These are phyloP conservation scores for Vigna angularis DNA, from an alignment of 306 rosid species.

Conservation along the genomic window DNA sequence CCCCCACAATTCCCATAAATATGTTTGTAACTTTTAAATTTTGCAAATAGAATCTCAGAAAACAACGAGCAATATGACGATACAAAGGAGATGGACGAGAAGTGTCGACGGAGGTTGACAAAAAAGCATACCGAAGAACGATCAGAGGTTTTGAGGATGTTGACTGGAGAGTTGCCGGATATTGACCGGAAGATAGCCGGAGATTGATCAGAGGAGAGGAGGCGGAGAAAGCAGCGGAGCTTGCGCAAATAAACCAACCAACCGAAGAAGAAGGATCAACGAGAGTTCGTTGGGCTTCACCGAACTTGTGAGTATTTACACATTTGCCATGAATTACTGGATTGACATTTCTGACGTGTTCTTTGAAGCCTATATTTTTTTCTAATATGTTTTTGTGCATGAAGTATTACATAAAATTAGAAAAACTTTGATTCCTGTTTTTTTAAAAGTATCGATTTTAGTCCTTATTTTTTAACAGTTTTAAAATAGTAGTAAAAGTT, in stretches of 20 bases:
- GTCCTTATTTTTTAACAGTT: too few relatives aligned
- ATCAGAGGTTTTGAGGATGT: constrained; percentile 22
- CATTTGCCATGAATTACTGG: constrained; percentile 32
- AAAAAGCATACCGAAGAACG: constrained; percentile 16
- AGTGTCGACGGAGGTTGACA: background rate
- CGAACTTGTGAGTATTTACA: constrained; percentile 31
- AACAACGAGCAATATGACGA: background rate
- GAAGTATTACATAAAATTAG: too few relatives aligned
- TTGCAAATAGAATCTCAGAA: constrained; percentile 15
- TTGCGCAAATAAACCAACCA: background rate
- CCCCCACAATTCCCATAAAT: background rate
- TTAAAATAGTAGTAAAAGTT: too few relatives aligned
- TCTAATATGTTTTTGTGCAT: too few relatives aligned
- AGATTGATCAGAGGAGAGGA: constrained; percentile 36
- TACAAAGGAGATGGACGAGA: background rate
- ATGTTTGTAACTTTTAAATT: background rate
- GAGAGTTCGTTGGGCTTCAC: constrained; percentile 27
- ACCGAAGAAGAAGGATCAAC: constrained; percentile 10
- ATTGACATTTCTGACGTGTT: background rate
- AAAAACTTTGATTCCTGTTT: too few relatives aligned
- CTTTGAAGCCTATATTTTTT: background rate
- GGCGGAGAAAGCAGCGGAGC: constrained; percentile 31
- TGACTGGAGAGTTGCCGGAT: background rate
- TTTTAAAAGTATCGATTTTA: too few relatives aligned
- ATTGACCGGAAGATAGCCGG: constrained; percentile 25